A percentile compares a stretch with the other conserved stretches of the same genome.
phyloP scores from a whole-genome alignment of 2,329 filamentous ascomycete genomes.

The Aspergillus aculeatus region DNA sequence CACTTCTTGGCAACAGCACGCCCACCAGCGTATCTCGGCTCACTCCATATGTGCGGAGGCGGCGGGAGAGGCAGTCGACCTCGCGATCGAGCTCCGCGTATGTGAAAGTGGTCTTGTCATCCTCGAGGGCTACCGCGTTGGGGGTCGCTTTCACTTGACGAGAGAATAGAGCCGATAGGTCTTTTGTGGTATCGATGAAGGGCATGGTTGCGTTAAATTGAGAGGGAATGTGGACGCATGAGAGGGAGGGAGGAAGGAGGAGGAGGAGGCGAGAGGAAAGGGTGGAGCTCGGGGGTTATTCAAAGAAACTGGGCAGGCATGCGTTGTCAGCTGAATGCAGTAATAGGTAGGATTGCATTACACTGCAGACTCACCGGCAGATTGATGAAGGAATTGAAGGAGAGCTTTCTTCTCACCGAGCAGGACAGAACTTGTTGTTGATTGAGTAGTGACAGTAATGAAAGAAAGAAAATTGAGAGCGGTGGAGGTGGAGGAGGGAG shows the following conservation, averaged over 20 bases:
- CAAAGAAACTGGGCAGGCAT: background rate
- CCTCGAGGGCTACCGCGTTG: slow-evolving; percentile 69
- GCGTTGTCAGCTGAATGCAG: background rate
- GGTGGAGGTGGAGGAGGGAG: no score
- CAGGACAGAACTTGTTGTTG: background rate
- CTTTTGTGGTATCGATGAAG: slow-evolving; percentile 68
- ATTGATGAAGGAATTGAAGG: background rate
- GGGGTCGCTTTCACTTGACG: slow-evolving; percentile 68
- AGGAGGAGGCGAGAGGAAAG: background rate
- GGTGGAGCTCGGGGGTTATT: background rate
- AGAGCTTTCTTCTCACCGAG: background rate
- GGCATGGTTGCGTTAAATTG: slow-evolving; percentile 49
- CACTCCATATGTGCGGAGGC: slow-evolving; percentile 66
- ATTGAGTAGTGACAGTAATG: background rate
- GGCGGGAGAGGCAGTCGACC: slow-evolving; percentile 63
- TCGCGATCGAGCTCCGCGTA: slow-evolving; percentile 70
- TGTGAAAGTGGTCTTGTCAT: slow-evolving; percentile 65
- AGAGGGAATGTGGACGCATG: background rate
- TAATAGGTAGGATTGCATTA: background rate
- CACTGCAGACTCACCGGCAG: background rate
- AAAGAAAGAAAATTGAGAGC: no score
- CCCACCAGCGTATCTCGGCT: slow-evolving; percentile 72
- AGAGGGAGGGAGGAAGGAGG: background rate
- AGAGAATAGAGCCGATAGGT: slow-evolving; percentile 69
- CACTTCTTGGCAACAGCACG: slow-evolving; percentile 71